A percentile compares a stretch with the other conserved stretches of the same genome.
phyloP scores from a whole-genome alignment of 306 rosid genomes.

The Inga oerstediana region DNA sequence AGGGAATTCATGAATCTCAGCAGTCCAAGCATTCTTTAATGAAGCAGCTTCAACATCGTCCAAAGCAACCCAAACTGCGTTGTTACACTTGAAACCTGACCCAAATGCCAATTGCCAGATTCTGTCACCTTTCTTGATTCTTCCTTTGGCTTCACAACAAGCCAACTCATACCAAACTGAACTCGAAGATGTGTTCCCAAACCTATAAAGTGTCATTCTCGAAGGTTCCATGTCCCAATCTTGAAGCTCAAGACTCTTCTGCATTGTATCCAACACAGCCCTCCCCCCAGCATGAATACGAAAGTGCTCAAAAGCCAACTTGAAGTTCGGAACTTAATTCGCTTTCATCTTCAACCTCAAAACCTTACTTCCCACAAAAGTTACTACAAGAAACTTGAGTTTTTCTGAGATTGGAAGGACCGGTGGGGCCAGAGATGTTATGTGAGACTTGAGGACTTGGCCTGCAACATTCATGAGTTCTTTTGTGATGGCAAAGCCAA shows the following conservation, averaged over 20 bases:
- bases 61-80: slow-evolving; percentile 32
- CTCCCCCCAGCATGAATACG: slow-evolving; percentile 34
- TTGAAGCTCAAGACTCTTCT: slow-evolving; percentile 14
- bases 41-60: slow-evolving; percentile 12
- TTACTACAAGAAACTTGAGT: neutral
- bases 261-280: slow-evolving; percentile 14
- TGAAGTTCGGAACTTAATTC: slow-evolving; percentile 27
- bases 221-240: slow-evolving; percentile 28
- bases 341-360: neutral
- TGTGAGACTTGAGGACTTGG: slow-evolving; percentile 15
- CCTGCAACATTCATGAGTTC: slow-evolving; percentile 11
- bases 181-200: neutral
- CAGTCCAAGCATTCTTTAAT: slow-evolving; percentile 28
- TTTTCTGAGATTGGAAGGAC: neutral
- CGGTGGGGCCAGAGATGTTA: slow-evolving; percentile 13
- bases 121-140: slow-evolving; percentile 21
- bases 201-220: slow-evolving; percentile 32
- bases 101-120: slow-evolving; percentile 40
- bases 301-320: slow-evolving; percentile 31
- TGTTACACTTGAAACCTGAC: slow-evolving; percentile 41
- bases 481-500: slow-evolving; percentile 32
- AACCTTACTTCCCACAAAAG: slow-evolving; percentile 10
- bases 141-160: slow-evolving; percentile 33
- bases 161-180: slow-evolving; percentile 30
- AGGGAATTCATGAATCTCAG: slow-evolving; percentile 34